Evolutionary conservation across 495 filamentous ascomycete species (phyloP), one percentile per base, ranked within the genome.

Genomic region (Apodospora peruviana): DNA sequence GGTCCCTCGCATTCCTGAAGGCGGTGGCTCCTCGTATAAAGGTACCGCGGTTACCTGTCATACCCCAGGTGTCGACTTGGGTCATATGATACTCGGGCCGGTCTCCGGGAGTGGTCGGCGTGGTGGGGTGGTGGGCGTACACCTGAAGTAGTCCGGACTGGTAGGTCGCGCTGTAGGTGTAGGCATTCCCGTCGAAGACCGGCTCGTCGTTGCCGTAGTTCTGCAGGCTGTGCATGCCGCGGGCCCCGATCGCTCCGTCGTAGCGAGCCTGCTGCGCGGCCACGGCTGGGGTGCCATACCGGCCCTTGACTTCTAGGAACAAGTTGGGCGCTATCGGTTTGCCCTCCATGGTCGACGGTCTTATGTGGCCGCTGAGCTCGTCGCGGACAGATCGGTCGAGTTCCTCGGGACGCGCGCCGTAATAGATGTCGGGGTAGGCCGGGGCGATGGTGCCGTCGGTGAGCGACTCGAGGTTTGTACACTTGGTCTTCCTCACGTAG

Each of bases 171-270:
- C 58, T 70, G 32, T 70, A 61, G 16, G 53, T 46, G 23, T 57
- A 55, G 5, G 51, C 35, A 34, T 74, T 73, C 41, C 57, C 57
- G 56, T 76, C 69, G 47, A 68, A 75, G 7, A 47, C 46, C 0
- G 61, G 61, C 47, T 69, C 54, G 12, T 59, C 55, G 21, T 60
- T 20, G 48, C 55, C 52, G 41, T 74, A 76, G 46, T 61, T 71
- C 57, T 71, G 66, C 41, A 78, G 61, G 22, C 41, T 47, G 38
- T 69, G 66, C 59, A 77, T 76, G 22, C 45, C 72, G 41, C 71
- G 67, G 21, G 69, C 72, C 5, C 73, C 74, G 14, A 71, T 39
- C 10, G 72, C 73, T 14, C 74, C 72, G 48, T 72, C 59, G 52
- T 71, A 64, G 37, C 50, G 58, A 27, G 68, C 70, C 52, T 78